These are phyloP conservation scores for Venturia pyrina DNA, from an alignment of 2,329 filamentous ascomycete genomes.

Conservation along the genomic window DNA sequence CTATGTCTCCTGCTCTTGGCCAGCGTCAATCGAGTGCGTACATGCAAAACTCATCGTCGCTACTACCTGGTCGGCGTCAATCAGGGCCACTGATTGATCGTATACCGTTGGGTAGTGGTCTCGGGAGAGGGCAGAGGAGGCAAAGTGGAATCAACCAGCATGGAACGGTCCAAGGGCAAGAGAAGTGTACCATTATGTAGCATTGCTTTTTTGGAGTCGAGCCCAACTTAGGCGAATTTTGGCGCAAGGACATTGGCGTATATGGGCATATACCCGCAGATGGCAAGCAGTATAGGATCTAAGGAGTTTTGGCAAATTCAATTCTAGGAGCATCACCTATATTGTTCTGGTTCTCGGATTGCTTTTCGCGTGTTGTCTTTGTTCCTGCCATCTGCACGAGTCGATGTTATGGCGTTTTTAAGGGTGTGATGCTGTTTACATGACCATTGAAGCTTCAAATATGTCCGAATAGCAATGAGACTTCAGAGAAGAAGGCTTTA, in stretches of 20 bases:
- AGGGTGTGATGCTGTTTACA: not conserved
- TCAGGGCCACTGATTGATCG: slow-evolving; percentile 2
- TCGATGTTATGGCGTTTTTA: too few relatives aligned
- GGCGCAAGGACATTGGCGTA: not conserved
- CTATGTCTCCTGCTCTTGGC: slow-evolving; percentile 13
- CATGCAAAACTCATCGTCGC: slow-evolving; percentile 1
- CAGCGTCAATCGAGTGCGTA: slow-evolving; percentile 10
- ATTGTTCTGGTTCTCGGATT: not conserved
- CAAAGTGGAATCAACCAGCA: slow-evolving; percentile 1
- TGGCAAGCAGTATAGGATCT: not conserved
- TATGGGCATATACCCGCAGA: not conserved
- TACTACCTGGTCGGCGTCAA: not conserved
- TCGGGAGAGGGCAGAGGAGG: slow-evolving; percentile 1
- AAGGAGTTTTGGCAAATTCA: not conserved
- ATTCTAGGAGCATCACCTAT: not conserved
- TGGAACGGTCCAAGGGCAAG: not conserved
- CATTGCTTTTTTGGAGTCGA: not conserved
- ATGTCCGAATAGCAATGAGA: too few relatives aligned
- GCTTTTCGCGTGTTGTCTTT: too few relatives aligned
- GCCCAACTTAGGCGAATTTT: not conserved
- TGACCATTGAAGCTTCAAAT: too few relatives aligned
- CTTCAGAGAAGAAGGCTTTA: too few relatives aligned
- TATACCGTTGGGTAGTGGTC: not conserved
- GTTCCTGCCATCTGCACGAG: too few relatives aligned
- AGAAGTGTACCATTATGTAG: slow-evolving; percentile 15